Evolutionary conservation across 2,329 filamentous ascomycete genomes (phyloP).

Genomic region (Dactylellina cionopaga): DNA sequence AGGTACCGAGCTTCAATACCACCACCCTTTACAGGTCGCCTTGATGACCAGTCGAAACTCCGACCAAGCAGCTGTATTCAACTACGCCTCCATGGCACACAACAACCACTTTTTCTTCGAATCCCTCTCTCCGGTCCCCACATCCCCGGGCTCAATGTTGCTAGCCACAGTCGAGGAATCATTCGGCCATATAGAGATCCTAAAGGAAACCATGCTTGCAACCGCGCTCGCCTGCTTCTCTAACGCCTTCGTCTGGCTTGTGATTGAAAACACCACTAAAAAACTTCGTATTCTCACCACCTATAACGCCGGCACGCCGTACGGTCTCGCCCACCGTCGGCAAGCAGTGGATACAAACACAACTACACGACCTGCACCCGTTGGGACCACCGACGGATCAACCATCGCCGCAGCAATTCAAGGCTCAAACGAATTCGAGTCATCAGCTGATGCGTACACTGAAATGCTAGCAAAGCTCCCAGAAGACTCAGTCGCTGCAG

Average conservation of each 20-base stretch:
- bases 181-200: conserved; percentile 84
- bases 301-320: conserved; percentile 90
- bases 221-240: conserved; percentile 94
- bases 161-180: conserved; percentile 70
- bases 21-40: conserved; percentile 73
- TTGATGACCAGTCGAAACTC: conserved; percentile 82
- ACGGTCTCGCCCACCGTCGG: conserved; percentile 80
- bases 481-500: conserved; percentile 63
- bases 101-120: conserved; percentile 89
- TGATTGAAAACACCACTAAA: conserved; percentile 67
- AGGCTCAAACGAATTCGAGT: conserved; percentile 33
- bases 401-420: conserved; percentile 59
- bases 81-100: conserved; percentile 94
- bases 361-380: conserved; percentile 58
- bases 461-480: conserved; percentile 56
- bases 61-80: conserved; percentile 81
- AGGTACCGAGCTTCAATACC: conserved; percentile 73
- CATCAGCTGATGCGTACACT: conserved; percentile 55
- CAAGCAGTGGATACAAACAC: conserved; percentile 77
- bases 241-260: conserved; percentile 95
- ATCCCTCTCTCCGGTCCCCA: conserved; percentile 61
- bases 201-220: conserved; percentile 80
- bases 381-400: conserved; percentile 59
- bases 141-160: conserved; percentile 69
- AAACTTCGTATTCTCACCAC: conserved; percentile 78